These are phyloP conservation scores for Vicia faba DNA, from an alignment of 306 rosid species.

Conservation along the genomic window DNA sequence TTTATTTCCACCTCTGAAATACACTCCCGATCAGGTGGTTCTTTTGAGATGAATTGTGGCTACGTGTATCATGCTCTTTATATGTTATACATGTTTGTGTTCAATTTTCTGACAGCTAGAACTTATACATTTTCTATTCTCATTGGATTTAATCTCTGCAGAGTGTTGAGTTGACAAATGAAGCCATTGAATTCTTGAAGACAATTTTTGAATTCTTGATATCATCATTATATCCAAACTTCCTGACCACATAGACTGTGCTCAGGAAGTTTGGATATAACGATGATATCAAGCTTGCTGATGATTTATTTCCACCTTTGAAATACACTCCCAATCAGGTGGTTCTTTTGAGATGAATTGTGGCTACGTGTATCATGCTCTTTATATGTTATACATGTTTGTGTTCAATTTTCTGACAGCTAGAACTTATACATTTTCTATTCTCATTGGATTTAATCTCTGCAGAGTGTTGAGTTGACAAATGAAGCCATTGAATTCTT, in stretches of 20 bases:
- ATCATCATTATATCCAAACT: too few relatives aligned
- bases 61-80: conserved; percentile 6
- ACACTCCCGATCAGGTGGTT: conserved; percentile 84
- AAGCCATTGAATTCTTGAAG: conserved; percentile 81
- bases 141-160: conserved; percentile 48
- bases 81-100: conserved; percentile 9
- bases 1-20: conserved; percentile 67
- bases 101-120: conserved; percentile 12
- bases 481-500: conserved; percentile 87
- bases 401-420: conserved; percentile 15
- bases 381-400: conserved; percentile 16
- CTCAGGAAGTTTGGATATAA: conserved; percentile 94
- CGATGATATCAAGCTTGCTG: conserved; percentile 90
- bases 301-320: conserved; percentile 70
- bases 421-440: conserved; percentile 20
- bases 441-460: conserved; percentile 36
- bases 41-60: conserved; percentile 24
- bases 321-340: conserved; percentile 89
- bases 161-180: conserved; percentile 98
- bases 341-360: conserved; percentile 32
- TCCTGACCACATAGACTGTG: conserved; percentile 97
- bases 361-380: conserved; percentile 1
- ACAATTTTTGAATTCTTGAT: conserved; percentile 83
- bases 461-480: conserved; percentile 97
- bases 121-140: conserved; percentile 27